Conservation (phyloP, 1,139 yeast genomes). For the Yueomyces sp. region DNA sequence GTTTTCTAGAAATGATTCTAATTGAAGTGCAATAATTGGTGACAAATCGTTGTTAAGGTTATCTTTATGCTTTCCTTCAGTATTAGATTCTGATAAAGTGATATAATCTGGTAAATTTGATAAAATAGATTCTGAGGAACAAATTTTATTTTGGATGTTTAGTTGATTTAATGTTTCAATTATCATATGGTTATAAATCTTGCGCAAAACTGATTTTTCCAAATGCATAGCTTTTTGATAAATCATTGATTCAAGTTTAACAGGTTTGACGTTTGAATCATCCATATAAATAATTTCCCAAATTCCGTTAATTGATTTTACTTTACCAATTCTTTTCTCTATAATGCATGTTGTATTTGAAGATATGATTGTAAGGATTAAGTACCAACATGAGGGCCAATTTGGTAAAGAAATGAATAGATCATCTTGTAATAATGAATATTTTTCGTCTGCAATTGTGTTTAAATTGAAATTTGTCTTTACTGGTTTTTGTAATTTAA, state of each 20-base stretch:
- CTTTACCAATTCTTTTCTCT: slow-evolving; percentile 42
- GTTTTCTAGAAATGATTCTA: slow-evolving; percentile 22
- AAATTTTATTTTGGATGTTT: slow-evolving; percentile 18
- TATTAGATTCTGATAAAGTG: slow-evolving; percentile 2
- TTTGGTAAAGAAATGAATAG: slow-evolving; percentile 41
- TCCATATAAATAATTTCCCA: slow-evolving; percentile 47
- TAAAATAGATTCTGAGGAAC: slow-evolving; percentile 9
- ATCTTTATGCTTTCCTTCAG: neutral
- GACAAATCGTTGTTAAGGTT: slow-evolving; percentile 6
- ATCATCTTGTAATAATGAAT: slow-evolving; percentile 2
- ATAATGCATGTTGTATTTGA: slow-evolving; percentile 38
- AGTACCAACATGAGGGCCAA: slow-evolving; percentile 68
- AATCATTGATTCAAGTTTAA: slow-evolving; percentile 26
- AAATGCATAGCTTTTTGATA: slow-evolving; percentile 39
- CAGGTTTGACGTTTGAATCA: slow-evolving; percentile 17
- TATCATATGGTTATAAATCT: slow-evolving; percentile 51
- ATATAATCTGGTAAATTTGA: slow-evolving; percentile 15
- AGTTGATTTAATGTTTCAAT: slow-evolving; percentile 41
- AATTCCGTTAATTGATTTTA: slow-evolving; percentile 45
- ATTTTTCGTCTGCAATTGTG: slow-evolving; percentile 5
- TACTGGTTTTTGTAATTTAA: slow-evolving; percentile 29
- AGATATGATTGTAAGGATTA: slow-evolving; percentile 38
- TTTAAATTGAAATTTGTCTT: slow-evolving; percentile 5
- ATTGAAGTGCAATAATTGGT: slow-evolving; percentile 18
- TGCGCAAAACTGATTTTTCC: slow-evolving; percentile 42